Evolutionary conservation across 1,284 basidiomycete species (phyloP).

Genomic region (Lignosus rhinocerotis): DNA sequence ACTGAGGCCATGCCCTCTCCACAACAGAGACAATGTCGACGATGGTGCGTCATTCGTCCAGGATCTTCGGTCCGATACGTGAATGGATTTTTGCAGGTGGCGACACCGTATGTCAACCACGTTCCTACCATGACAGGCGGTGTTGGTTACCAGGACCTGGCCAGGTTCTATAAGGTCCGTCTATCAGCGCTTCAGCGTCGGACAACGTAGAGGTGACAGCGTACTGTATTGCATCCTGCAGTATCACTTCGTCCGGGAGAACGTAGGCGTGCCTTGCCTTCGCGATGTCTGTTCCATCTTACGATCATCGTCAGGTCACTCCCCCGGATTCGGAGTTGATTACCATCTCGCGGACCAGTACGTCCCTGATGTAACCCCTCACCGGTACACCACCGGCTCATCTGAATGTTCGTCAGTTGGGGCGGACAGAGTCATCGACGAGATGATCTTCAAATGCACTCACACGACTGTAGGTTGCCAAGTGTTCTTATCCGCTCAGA

Average conservation of each 20-base stretch:
- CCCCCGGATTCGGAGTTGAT: slow-evolving; percentile 44
- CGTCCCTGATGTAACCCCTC: slow-evolving; percentile 3
- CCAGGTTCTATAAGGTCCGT: slow-evolving; percentile 46
- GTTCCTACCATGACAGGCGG: slow-evolving; percentile 49
- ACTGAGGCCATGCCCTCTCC: not conserved
- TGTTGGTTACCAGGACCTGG: slow-evolving; percentile 40
- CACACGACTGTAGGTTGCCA: slow-evolving; percentile 39
- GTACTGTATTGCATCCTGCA: slow-evolving; percentile 16
- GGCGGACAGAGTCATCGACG: slow-evolving; percentile 46
- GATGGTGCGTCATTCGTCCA: slow-evolving; percentile 34
- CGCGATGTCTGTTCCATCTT: not conserved
- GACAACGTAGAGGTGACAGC: not conserved
- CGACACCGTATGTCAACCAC: slow-evolving; percentile 51
- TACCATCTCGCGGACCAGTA: slow-evolving; percentile 45
- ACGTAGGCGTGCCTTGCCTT: slow-evolving; percentile 16
- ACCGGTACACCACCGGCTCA: not conserved
- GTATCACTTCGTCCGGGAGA: slow-evolving; percentile 44
- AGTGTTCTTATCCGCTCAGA: not conserved
- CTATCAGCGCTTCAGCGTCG: not conserved
- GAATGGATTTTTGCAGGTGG: slow-evolving; percentile 33
- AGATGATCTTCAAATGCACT: slow-evolving; percentile 48
- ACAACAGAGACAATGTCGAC: slow-evolving; percentile 46
- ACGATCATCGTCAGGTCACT: slow-evolving; percentile 34
- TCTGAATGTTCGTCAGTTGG: slow-evolving; percentile 35
- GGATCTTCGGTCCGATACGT: not conserved